These are phyloP conservation scores for Boletellus ananas DNA, from an alignment of 768 basidiomycete species.

Conservation along the genomic window DNA sequence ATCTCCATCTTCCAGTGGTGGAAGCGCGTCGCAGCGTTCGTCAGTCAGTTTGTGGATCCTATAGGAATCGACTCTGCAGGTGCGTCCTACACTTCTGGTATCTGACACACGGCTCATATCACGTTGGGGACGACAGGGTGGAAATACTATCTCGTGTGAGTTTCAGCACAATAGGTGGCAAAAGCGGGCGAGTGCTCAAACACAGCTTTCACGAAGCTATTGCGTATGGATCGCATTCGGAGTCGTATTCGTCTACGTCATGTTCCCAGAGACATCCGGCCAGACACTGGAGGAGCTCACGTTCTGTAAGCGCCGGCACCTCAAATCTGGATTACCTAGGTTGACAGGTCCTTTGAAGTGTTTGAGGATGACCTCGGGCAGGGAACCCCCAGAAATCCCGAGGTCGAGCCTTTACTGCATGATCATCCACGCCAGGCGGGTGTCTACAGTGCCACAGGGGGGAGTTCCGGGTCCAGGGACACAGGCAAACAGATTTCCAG, in stretches of 20 bases:
- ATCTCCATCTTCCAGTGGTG: constrained; percentile 60
- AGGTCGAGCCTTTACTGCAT: not conserved
- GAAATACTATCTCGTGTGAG: constrained; percentile 16
- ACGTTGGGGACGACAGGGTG: constrained; percentile 2
- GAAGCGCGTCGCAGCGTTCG: constrained; percentile 35
- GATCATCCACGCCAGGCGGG: not conserved
- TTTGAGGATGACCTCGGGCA: not conserved
- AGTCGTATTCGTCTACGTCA: constrained; percentile 12
- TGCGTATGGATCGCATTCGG: constrained; percentile 13
- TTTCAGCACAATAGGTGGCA: too few species aligned
- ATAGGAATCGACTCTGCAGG: constrained; percentile 1
- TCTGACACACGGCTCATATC: not conserved
- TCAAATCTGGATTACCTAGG: constrained; percentile 16
- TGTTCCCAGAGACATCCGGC: constrained; percentile 22
- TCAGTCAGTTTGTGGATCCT: constrained; percentile 4
- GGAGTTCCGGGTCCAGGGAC: too few species aligned
- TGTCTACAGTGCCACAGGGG: too few species aligned
- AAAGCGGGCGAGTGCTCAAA: not conserved
- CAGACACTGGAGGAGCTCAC: constrained; percentile 17
- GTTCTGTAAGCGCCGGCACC: constrained; percentile 9
- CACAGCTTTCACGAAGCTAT: constrained; percentile 3
- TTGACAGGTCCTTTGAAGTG: constrained; percentile 28
- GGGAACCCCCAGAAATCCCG: not conserved
- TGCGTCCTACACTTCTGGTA: not conserved
- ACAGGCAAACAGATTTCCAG: too few species aligned